Percentiles rank a stretch among this genome's conserved stretches.
Conservation (phyloP, 148 eudicot genomes). For the Diospyros kaki region DNA sequence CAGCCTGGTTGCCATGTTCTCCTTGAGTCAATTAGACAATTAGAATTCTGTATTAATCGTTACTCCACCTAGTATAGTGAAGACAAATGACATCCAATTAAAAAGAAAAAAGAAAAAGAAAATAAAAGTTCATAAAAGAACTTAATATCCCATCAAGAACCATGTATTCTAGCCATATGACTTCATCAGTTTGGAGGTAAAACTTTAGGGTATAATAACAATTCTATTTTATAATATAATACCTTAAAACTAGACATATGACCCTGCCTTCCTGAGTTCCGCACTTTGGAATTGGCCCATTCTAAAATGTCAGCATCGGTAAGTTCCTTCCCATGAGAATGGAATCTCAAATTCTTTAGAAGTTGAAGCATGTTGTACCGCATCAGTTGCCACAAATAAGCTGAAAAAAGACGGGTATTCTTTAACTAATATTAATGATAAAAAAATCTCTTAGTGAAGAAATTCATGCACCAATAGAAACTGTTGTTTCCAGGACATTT, state of each 20-base stretch:
- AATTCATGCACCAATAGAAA: not conserved
- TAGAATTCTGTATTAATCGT: not conserved
- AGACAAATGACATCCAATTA: not conserved
- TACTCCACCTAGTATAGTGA: not conserved
- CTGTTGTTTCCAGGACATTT: not conserved
- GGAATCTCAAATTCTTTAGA: constrained; percentile 74
- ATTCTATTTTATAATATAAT: constrained; percentile 3
- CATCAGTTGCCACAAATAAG: constrained; percentile 98
- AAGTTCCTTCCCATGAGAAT: constrained; percentile 92
- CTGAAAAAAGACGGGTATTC: constrained; percentile 43
- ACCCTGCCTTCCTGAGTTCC: constrained; percentile 62
- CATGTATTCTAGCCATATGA: no score
- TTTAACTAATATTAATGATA: constrained; percentile 3
- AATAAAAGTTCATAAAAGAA: no score
- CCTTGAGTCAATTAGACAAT: not conserved
- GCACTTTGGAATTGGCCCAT: constrained; percentile 87
- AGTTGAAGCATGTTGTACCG: constrained; percentile 95
- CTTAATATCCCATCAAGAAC: no score
- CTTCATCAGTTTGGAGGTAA: no score
- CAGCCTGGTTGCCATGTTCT: not conserved
- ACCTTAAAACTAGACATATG: constrained; percentile 90
- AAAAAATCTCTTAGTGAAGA: not conserved
- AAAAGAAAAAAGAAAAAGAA: no score
- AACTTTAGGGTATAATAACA: no score
- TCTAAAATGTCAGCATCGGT: constrained; percentile 81